Percentiles rank a stretch among this genome's conserved stretches.
These are phyloP conservation scores for Planoprotostelium fungivorum DNA, from an alignment of 78 protist genomes.

Conservation along the genomic window DNA sequence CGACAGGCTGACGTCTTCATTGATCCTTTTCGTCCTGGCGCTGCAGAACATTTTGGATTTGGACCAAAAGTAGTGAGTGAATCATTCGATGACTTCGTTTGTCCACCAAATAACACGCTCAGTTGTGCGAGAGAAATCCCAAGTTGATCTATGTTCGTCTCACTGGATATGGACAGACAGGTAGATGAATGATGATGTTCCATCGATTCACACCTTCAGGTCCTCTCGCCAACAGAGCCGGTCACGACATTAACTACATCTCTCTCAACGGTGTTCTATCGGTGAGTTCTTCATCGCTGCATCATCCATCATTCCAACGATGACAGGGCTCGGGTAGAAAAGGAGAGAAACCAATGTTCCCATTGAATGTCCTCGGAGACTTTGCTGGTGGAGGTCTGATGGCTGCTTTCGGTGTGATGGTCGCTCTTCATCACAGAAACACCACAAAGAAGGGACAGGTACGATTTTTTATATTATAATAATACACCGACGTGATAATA, in stretches of 20 bases:
- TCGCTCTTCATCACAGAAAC: conserved; percentile 39
- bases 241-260: conserved; percentile 80
- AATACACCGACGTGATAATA: too few relatives aligned
- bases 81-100: conserved; percentile 15
- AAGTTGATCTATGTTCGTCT: conserved; percentile 59
- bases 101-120: neutral
- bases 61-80: conserved; percentile 37
- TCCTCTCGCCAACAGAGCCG: conserved; percentile 42
- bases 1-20: conserved; percentile 60
- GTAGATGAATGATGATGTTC: neutral
- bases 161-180: conserved; percentile 76
- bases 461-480: neutral
- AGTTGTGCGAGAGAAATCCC: conserved; percentile 13
- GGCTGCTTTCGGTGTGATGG: conserved; percentile 58
- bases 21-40: conserved; percentile 69
- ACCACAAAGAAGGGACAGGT: conserved; percentile 26
- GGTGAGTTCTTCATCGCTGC: neutral
- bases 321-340: conserved; percentile 6
- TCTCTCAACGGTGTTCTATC: conserved; percentile 55
- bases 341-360: conserved; percentile 32
- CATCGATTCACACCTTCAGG: neutral
- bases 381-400: conserved; percentile 73
- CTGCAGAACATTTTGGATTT: conserved; percentile 23
- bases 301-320: neutral
- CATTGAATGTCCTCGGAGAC: conserved; percentile 64